Conservation (phyloP, 176 grass and related monocot species). For the Tillandsia leiboldiana region DNA sequence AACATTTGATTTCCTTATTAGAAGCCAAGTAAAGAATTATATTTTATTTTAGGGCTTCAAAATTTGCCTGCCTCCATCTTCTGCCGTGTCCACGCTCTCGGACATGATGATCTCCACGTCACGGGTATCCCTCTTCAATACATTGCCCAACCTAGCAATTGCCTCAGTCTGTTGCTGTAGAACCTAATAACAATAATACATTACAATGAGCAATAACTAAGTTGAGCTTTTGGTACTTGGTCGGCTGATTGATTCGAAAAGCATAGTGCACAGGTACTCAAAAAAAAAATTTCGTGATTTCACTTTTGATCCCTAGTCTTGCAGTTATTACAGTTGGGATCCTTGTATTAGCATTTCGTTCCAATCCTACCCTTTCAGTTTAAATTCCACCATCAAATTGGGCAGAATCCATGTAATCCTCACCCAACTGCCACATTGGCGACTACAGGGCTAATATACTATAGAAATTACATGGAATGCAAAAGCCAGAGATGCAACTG, state of each 20-base stretch:
- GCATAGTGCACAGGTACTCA: too few species aligned
- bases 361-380: too few species aligned
- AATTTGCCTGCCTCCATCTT: constrained; percentile 24
- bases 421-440: too few species aligned
- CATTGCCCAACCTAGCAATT: constrained; percentile 80
- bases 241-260: neutral
- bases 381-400: neutral
- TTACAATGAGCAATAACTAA: neutral
- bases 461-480: too few species aligned
- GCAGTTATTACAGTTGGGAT: neutral
- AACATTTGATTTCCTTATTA: neutral
- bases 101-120: constrained; percentile 78
- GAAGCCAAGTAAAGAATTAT: neutral
- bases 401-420: neutral
- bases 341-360: too few species aligned
- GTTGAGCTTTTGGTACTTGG: neutral
- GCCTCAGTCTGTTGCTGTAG: constrained; percentile 83
- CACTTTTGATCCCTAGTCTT: too few species aligned
- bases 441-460: too few species aligned
- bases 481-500: neutral
- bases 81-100: constrained; percentile 36
- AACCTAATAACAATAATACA: constrained; percentile 23
- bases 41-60: constrained; percentile 4
- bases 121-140: constrained; percentile 81
- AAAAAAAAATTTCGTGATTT: too few species aligned